Percentiles rank a stretch among this genome's conserved stretches.
These are phyloP conservation scores for Aspergillus caelatus DNA, from an alignment of 2,329 filamentous ascomycete genomes.

Conservation along the genomic window DNA sequence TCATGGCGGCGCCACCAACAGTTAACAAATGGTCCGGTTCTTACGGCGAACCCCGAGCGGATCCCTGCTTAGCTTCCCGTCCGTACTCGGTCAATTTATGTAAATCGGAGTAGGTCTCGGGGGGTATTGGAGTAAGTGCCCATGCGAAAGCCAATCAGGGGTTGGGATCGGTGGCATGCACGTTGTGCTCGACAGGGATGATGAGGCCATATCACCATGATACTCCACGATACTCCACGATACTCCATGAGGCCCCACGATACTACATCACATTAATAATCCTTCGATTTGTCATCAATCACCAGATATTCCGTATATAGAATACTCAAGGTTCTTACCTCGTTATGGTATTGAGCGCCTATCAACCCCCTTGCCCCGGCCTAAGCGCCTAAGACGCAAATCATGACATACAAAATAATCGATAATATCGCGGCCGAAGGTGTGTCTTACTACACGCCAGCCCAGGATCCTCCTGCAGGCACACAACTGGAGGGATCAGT, in stretches of 20 bases:
- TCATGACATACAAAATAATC: constrained; percentile 18
- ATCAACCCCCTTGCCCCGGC: background rate
- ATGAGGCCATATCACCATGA: background rate
- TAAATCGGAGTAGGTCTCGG: background rate
- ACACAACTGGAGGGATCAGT: constrained; percentile 45
- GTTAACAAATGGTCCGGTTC: background rate
- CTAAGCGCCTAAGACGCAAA: background rate
- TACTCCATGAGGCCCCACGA: background rate
- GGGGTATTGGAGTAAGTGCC: background rate
- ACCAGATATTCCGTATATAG: background rate
- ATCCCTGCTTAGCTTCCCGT: background rate
- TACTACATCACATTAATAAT: background rate
- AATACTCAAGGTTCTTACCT: background rate
- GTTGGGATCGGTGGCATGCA: background rate
- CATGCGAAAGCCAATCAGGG: background rate
- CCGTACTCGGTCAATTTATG: background rate
- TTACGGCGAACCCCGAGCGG: background rate
- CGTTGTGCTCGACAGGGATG: background rate
- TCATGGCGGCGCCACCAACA: background rate
- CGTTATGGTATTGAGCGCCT: background rate
- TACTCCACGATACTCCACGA: background rate
- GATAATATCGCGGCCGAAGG: constrained; percentile 37
- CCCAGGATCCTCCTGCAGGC: constrained; percentile 39
- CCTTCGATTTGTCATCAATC: background rate
- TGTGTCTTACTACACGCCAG: constrained; percentile 45